Base-by-base conservation (phyloP, 179 eudicot species). In the Beta corolliflora region DNA sequence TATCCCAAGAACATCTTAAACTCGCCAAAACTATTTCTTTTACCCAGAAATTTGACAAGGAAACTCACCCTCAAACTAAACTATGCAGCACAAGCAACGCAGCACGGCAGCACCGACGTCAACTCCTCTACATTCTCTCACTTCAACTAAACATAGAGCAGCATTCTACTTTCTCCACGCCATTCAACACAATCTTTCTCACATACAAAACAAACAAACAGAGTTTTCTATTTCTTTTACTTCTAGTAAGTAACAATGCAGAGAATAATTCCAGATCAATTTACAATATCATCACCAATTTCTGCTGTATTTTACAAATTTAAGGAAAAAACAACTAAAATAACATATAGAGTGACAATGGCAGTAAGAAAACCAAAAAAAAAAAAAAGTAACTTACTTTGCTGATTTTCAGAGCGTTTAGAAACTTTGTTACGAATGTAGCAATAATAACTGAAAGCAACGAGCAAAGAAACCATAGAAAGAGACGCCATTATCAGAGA, bases 391-490 rank as follows among this genome's bases (percentile, higher is more conserved):
- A 66, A 54, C 90, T 58, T 78, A 91, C 94, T 86, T 79, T 89
- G 90, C 44, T 81, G 89, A 55, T 76, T 81, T 58, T 85, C 84
- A n/a, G 87, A 84, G 46, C 92, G 92, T 77, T 80, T 92, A 23
- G 95, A 86, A 79, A 95, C 86, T 85, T 90, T 91, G 89, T 83
- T 82, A 15, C 89, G 82, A 76, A 95, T 85, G 86, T 95, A 93
- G 89, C 98, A 95, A 74, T 91, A 95, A 83, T 93, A 95, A 74
- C 85, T 81, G 73, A 91, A 90, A 54, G 97, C 90, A 29, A 93
- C 86, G 14, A 93, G 86, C 81, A 93, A 80, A 2, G 94, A 85
- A 81, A 91, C 88, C 31, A 95, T 65, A 14, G 97, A 88, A 12
- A 95, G 70, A 6, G 92, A 85, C 9, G 97, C 97, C 80, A 89